phyloP scores from a whole-genome alignment of 441 rosid species.

The Biscutella laevigata region DNA sequence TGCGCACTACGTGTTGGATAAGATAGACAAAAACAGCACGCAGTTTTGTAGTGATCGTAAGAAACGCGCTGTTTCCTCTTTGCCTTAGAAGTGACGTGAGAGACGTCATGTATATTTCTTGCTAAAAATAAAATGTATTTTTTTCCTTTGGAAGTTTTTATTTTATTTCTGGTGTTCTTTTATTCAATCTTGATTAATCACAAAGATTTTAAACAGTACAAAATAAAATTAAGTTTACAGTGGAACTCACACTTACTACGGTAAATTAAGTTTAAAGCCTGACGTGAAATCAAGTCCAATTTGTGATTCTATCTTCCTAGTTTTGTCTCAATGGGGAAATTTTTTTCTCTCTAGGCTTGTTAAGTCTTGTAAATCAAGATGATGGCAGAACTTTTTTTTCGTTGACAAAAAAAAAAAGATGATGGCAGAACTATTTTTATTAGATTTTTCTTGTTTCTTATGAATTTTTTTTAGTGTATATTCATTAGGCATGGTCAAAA shows the following conservation, averaged over 20 bases:
- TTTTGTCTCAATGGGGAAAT: not conserved
- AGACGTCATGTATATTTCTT: not conserved
- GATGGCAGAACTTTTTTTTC: conserved; percentile 62
- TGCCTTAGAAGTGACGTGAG: conserved; percentile 4
- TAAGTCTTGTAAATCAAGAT: conserved; percentile 91
- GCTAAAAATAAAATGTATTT: not conserved
- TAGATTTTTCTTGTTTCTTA: too few species aligned
- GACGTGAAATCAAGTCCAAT: not conserved
- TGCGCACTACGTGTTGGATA: conserved; percentile 81
- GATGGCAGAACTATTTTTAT: too few species aligned
- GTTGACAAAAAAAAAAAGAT: too few species aligned
- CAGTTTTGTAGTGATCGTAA: conserved; percentile 19
- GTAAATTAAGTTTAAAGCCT: conserved; percentile 29
- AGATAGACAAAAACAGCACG: conserved; percentile 47
- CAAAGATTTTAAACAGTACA: not conserved
- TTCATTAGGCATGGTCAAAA: too few species aligned
- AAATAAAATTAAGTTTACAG: too few species aligned
- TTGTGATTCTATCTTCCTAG: conserved; percentile 5
- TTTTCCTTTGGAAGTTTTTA: not conserved
- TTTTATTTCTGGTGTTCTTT: not conserved
- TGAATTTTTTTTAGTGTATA: too few species aligned
- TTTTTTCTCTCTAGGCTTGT: conserved; percentile 39
- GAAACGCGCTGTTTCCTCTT: conserved; percentile 22
- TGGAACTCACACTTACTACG: conserved; percentile 83
- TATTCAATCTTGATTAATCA: conserved; percentile 1